Percentiles rank a stretch among this genome's conserved stretches.
These are phyloP conservation scores for Cladophialophora bantiana DNA, from an alignment of 2,329 filamentous ascomycete genomes.

Conservation along the genomic window DNA sequence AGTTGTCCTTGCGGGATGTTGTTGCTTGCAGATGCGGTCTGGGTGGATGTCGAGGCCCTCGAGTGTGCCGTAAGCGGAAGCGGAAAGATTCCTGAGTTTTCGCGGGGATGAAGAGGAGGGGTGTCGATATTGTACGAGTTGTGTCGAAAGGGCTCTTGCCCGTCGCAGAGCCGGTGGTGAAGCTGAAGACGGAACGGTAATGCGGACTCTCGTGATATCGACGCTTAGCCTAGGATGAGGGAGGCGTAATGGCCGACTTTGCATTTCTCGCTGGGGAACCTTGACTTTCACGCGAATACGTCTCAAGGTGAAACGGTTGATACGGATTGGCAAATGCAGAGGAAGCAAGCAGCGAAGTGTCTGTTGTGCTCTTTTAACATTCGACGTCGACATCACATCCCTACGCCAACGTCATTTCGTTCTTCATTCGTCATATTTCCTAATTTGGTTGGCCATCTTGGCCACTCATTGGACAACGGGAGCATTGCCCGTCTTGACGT, in stretches of 20 bases:
- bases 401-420: constrained; percentile 1
- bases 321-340: not conserved
- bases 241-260: constrained; percentile 11
- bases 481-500: not conserved
- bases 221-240: not conserved
- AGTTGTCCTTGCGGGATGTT: not conserved
- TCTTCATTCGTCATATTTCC: constrained; percentile 9
- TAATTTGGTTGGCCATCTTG: not conserved
- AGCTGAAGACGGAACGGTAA: not conserved
- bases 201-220: not conserved
- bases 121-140: not conserved
- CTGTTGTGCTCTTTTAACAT: not conserved
- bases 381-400: not conserved
- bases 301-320: not conserved
- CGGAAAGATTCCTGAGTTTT: not conserved
- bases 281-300: not conserved
- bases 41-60: not conserved
- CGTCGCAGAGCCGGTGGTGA: constrained; percentile 13
- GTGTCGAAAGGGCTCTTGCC: constrained; percentile 6
- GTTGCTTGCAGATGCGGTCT: not conserved
- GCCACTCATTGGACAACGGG: not conserved
- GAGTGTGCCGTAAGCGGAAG: not conserved
- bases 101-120: not conserved
- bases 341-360: not conserved
- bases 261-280: not conserved